Conservation (phyloP, 2,329 filamentous ascomycete genomes). For the Fusarium sp. region DNA sequence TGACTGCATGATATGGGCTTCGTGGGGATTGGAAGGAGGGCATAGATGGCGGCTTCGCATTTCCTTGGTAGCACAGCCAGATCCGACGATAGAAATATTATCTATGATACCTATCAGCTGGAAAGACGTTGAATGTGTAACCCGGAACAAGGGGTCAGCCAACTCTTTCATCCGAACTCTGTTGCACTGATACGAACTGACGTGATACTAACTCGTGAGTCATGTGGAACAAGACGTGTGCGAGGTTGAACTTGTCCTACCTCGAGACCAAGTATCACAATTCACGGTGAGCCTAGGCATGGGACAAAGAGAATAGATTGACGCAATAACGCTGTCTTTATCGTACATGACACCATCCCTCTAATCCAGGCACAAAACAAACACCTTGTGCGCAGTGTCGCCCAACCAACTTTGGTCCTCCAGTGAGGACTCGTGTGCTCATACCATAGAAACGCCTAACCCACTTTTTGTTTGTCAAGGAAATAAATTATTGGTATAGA, state of each 20-base stretch:
- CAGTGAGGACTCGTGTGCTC: slow-evolving; percentile 9
- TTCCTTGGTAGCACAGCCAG: background rate
- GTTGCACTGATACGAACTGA: background rate
- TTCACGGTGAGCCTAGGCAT: background rate
- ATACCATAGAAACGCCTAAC: slow-evolving; percentile 35
- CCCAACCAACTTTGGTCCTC: slow-evolving; percentile 5
- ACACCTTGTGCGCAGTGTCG: slow-evolving; percentile 5
- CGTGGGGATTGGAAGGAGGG: background rate
- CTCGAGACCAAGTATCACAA: background rate
- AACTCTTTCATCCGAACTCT: background rate
- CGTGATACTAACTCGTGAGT: background rate
- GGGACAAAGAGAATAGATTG: slow-evolving; percentile 16
- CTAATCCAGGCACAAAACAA: slow-evolving; percentile 14
- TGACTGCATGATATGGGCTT: background rate
- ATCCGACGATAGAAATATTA: background rate
- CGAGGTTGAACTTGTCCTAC: background rate
- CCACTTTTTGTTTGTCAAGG: slow-evolving; percentile 33
- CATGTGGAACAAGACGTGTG: background rate
- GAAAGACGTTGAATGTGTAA: background rate
- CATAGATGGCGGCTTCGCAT: background rate
- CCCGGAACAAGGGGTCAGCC: background rate
- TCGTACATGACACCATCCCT: slow-evolving; percentile 30
- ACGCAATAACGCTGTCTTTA: slow-evolving; percentile 24
- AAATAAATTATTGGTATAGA: slow-evolving; percentile 23
- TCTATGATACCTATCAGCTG: background rate